Evolutionary conservation across 2,329 filamentous ascomycete species (phyloP), one percentile per base, ranked within the genome.

Genomic region (Basipetospora chlamydospora): DNA sequence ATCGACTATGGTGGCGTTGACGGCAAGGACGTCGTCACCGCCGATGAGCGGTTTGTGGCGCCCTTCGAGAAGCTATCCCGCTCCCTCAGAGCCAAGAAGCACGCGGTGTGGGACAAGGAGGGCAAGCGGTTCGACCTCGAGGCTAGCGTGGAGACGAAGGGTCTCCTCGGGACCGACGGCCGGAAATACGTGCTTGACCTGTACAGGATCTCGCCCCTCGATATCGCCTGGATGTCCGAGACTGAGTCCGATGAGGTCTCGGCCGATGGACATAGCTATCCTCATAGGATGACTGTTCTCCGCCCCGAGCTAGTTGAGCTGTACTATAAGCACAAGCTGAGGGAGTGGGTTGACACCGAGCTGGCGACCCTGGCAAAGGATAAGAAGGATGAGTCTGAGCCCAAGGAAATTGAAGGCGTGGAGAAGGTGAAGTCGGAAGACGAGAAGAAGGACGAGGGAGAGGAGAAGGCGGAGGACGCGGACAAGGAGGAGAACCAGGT

Each of bases 1-100:
- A 96, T 98, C 47, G 90, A 98, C 56, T 98, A 98, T 52, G 90
- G 90, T 53, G 90, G 88, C 46, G 90, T 96, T 22, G 90, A 98
- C 55, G 90, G 92, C 46, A 94, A 93, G 60, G 90, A 98, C 46
- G 73, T 93, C 18, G 84, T 98, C 35, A 87, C 90, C 1, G 81
- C 84, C 10, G 85, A 96, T 51, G 79, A 92, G 52, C 76, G 78
- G 15, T 98, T 98, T 49, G 75, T 76, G 1, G 64, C 80, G 20
- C 70, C 84, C 8, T 98, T 98, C 49, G 77, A 84, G 52, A 86
- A 92, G 63, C 71, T 98, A 22, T 95, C 88, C 29, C 86, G 88
- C 59, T 75, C 85, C 3, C 70, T 96, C 49, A 82, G 80, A 46
- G 82, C 95, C 41, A 96, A 96, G 71, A 81, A 81, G 60, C 90